Percentiles rank a stretch among this genome's conserved stretches.
Conservation (phyloP, 1,284 basidiomycete species). For the Schizophyllum amplum region DNA sequence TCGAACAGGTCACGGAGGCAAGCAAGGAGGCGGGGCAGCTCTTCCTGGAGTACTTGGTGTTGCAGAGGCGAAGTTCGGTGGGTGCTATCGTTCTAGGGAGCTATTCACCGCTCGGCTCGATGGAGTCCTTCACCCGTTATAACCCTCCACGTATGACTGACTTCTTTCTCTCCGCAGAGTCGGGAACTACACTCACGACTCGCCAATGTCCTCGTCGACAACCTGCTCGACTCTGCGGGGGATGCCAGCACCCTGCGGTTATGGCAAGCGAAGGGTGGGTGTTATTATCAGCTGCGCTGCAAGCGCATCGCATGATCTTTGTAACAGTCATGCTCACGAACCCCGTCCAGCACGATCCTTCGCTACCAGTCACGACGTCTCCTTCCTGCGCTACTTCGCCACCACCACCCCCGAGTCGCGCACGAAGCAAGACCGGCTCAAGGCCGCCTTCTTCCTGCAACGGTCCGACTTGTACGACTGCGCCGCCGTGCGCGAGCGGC, state of each 20-base stretch:
- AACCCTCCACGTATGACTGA: too few relatives aligned
- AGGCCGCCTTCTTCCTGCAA: conserved; percentile 72
- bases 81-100: conserved; percentile 10
- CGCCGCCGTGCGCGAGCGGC: conserved; percentile 32
- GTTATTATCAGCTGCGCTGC: background rate
- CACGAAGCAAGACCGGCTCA: conserved; percentile 66
- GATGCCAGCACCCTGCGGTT: conserved; percentile 49
- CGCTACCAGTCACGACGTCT: conserved; percentile 15
- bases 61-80: conserved; percentile 60
- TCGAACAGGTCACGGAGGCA: conserved; percentile 48
- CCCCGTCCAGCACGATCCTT: conserved; percentile 4
- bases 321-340: background rate
- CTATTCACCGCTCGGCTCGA: background rate
- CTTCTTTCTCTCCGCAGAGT: conserved; percentile 30
- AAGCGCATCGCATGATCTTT: too few relatives aligned
- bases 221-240: conserved; percentile 38
- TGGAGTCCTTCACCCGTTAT: too few relatives aligned
- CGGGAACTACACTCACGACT: conserved; percentile 52
- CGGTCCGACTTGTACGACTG: conserved; percentile 64
- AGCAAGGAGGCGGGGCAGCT: conserved; percentile 52
- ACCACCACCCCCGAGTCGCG: conserved; percentile 69
- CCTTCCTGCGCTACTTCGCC: conserved; percentile 55
- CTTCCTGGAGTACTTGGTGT: conserved; percentile 75
- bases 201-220: conserved; percentile 45
- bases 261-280: conserved; percentile 65